phyloP scores from a whole-genome alignment of 495 filamentous ascomycete genomes.

The Trichoderma erinaceum region DNA sequence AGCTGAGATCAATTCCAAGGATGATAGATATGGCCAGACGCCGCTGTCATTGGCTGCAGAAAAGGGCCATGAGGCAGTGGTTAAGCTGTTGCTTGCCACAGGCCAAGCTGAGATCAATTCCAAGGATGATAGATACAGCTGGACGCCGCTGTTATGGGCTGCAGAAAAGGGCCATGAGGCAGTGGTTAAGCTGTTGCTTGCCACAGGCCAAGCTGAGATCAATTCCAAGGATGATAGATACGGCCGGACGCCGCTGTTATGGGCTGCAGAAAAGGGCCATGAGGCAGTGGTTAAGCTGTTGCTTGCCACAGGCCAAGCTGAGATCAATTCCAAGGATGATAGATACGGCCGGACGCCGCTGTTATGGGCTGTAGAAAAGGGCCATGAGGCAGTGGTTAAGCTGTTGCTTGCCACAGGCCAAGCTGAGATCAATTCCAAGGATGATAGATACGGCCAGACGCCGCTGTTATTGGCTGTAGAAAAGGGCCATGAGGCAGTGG shows the following conservation, averaged over 20 bases:
- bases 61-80: background rate
- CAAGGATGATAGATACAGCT: background rate
- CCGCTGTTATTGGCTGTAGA: background rate
- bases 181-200: background rate
- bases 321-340: constrained; percentile 17
- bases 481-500: background rate
- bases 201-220: background rate
- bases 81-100: background rate
- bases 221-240: no score
- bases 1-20: background rate
- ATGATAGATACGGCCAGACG: background rate
- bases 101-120: background rate
- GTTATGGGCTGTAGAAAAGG: background rate
- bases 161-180: background rate
- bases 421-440: background rate
- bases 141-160: background rate
- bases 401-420: background rate
- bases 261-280: constrained; percentile 12
- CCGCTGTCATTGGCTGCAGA: background rate
- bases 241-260: background rate
- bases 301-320: constrained; percentile 19
- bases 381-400: background rate
- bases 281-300: constrained; percentile 21
- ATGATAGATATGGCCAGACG: background rate
- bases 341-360: background rate